Percentiles rank a stretch among this genome's conserved stretches.
phyloP scores from a whole-genome alignment of 495 filamentous ascomycete genomes.

The Jackrogersella multiformis region DNA sequence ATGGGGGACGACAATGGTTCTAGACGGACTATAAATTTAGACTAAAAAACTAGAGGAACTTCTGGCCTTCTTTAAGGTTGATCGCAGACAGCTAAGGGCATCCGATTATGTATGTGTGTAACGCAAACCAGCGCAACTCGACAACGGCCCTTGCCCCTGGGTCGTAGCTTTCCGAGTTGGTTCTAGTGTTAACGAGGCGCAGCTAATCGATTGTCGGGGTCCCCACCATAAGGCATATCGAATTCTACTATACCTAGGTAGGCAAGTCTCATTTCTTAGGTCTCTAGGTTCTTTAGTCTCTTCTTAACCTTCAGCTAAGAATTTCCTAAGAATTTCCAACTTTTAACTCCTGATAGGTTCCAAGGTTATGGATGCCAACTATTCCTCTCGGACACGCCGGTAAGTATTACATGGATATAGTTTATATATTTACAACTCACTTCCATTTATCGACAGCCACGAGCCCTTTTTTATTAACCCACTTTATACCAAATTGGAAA shows the following conservation, averaged over 20 bases:
- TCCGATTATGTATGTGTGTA: conserved; percentile 17
- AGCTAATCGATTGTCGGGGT: conserved; percentile 35
- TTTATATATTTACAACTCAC: background rate
- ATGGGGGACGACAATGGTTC: background rate
- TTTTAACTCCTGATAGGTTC: conserved; percentile 16
- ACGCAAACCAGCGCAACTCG: conserved; percentile 11
- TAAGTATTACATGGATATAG: background rate
- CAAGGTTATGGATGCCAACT: conserved; percentile 1
- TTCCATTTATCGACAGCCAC: background rate
- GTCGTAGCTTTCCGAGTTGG: conserved; percentile 24
- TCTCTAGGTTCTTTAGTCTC: background rate
- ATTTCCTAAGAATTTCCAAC: background rate
- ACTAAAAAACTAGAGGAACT: background rate
- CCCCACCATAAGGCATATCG: conserved; percentile 17
- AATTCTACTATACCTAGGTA: conserved; percentile 18
- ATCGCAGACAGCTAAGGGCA: conserved; percentile 13
- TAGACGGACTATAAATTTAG: background rate
- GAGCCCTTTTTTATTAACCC: background rate
- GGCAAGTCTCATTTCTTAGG: background rate
- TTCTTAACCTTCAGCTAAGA: conserved; percentile 21
- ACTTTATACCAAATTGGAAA: background rate
- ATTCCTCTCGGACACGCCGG: conserved; percentile 27
- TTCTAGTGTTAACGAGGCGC: conserved; percentile 26
- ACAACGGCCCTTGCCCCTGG: conserved; percentile 2
- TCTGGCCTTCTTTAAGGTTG: conserved; percentile 39